Conservation (phyloP, 805 yeast genomes). For the Lachancea meyersii region DNA sequence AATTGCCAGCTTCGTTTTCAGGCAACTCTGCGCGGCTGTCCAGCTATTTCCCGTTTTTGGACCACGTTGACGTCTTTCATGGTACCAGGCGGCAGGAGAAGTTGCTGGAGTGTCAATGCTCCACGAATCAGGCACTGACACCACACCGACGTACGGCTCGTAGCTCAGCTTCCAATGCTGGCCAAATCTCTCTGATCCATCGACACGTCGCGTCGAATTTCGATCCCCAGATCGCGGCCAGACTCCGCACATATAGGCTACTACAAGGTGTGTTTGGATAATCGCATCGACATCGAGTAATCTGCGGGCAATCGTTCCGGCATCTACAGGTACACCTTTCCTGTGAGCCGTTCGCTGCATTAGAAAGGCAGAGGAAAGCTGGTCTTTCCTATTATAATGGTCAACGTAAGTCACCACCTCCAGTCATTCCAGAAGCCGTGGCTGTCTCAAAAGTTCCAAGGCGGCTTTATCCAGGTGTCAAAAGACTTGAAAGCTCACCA, state of each 20-base stretch:
- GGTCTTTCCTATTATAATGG: slow-evolving; percentile 15
- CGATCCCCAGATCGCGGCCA: slow-evolving; percentile 12
- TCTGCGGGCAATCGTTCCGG: slow-evolving; percentile 30
- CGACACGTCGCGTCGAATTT: slow-evolving; percentile 13
- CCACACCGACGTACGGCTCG: slow-evolving; percentile 35
- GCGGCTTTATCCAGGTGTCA: slow-evolving; percentile 21
- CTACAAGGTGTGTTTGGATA: slow-evolving; percentile 21
- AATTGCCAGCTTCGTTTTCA: neutral
- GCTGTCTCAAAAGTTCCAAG: slow-evolving; percentile 33
- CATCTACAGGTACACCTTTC: slow-evolving; percentile 25
- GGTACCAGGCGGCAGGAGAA: slow-evolving; percentile 33
- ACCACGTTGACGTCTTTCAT: slow-evolving; percentile 32
- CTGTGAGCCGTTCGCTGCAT: slow-evolving; percentile 8
- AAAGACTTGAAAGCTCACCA: slow-evolving; percentile 17
- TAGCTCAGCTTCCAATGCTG: slow-evolving; percentile 29
- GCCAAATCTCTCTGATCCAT: slow-evolving; percentile 10
- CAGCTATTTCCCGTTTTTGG: slow-evolving; percentile 4
- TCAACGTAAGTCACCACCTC: slow-evolving; percentile 31
- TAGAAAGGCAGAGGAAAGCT: neutral
- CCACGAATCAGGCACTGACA: slow-evolving; percentile 39
- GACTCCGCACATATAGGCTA: slow-evolving; percentile 28
- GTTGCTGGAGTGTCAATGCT: slow-evolving; percentile 34
- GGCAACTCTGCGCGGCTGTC: neutral
- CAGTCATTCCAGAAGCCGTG: slow-evolving; percentile 27
- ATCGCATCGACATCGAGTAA: slow-evolving; percentile 26